Evolutionary conservation across 768 basidiomycete genomes (phyloP), one percentile per base, ranked within the genome.

Genomic region (Artomyces pyxidatus): DNA sequence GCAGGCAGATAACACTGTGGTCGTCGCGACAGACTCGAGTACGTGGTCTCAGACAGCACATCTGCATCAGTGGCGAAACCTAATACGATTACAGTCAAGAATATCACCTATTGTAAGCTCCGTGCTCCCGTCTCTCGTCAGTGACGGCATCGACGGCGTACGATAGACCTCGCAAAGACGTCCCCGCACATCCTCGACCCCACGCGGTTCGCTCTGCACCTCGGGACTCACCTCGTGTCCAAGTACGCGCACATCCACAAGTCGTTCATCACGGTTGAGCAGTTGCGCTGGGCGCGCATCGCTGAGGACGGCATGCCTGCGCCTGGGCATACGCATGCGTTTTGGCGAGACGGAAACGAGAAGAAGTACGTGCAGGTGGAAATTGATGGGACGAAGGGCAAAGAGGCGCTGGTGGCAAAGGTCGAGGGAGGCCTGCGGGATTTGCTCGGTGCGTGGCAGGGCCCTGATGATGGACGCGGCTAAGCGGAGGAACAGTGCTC

Each of bases 21-120:
- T 96, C 9, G 90, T 98, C 2, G 84, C 94, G 2, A 98, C 93
- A 1, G 94, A 98, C 67, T 88, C 89, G 1, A 83, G 44, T 51
- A 29, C 49, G 49, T 55, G 27, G n/a, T 38, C 41, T n/a, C n/a
- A n/a, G n/a, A n/a, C n/a, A n/a, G n/a, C n/a, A n/a, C n/a, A n/a
- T n/a, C n/a, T n/a, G n/a, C n/a, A n/a, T n/a, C n/a, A n/a, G n/a
- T n/a, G n/a, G n/a, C n/a, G n/a, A n/a, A n/a, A n/a, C n/a, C n/a
- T n/a, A n/a, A n/a, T n/a, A n/a, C n/a, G n/a, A n/a, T n/a, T n/a
- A n/a, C 46, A 70, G 68, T 70, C 53, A 70, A 70, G 58, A 70
- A 70, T 58, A 68, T 67, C 48, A 66, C 62, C 7, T 65, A 68
- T 52, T 65, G 66, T 66, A 52, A 12, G 61, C 28, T 19, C 6